These are phyloP conservation scores for Gaultheria prostrata DNA, from an alignment of 148 eudicot species.

Conservation along the genomic window DNA sequence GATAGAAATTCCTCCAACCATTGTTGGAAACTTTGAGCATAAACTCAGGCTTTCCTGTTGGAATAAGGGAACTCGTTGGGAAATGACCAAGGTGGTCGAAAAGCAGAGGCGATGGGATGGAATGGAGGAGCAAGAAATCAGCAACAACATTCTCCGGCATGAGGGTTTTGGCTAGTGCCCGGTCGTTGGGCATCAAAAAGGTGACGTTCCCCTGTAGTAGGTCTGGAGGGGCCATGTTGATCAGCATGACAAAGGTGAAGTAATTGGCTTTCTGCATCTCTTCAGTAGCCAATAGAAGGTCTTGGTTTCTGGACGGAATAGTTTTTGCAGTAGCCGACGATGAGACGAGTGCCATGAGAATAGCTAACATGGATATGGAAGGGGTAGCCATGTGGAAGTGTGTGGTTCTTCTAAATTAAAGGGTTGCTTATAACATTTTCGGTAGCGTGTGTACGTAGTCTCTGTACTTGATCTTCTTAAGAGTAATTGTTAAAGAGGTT, in stretches of 20 bases:
- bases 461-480: not conserved
- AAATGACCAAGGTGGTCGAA: conserved; percentile 45
- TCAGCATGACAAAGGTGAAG: conserved; percentile 64
- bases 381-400: conserved; percentile 12
- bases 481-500: not conserved
- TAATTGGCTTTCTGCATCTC: conserved; percentile 79
- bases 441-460: not conserved
- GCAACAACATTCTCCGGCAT: conserved; percentile 36
- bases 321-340: conserved; percentile 21
- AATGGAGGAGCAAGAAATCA: conserved; percentile 60
- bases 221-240: conserved; percentile 52
- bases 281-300: conserved; percentile 39
- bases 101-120: conserved; percentile 60
- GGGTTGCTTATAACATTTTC: not conserved
- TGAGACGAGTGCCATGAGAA: conserved; percentile 18
- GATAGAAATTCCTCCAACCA: conserved; percentile 49
- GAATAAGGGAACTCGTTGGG: conserved; percentile 58
- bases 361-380: conserved; percentile 15
- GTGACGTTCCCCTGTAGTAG: conserved; percentile 56
- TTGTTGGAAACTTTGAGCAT: conserved; percentile 44
- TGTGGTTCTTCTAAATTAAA: not conserved
- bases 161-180: conserved; percentile 40
- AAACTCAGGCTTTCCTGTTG: conserved; percentile 40
- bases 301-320: conserved; percentile 24
- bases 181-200: conserved; percentile 76